Base-by-base conservation (phyloP, 2,329 filamentous ascomycete genomes). In the Hypoxylon rubiginosum region DNA sequence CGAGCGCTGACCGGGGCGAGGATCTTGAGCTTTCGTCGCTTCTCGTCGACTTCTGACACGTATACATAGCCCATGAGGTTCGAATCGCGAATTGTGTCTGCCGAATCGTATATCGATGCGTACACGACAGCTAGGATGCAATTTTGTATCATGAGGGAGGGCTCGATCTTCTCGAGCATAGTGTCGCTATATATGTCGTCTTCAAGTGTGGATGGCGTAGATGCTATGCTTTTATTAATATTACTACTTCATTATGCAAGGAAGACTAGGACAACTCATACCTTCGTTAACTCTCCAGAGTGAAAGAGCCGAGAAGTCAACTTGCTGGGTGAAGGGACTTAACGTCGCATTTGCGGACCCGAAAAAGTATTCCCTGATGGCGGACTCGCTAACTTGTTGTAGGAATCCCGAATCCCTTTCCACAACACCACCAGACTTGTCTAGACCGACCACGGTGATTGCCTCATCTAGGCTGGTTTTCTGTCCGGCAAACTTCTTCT, bases 291-390 rank as follows among this genome's bases (percentile, higher is more conserved):
- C 83, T 68, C 86, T 88, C 82, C 92, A 97, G 46, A 98, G 86
- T 1, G 88, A 85, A 41, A 97, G 78, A 8, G 90, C 88, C 63
- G 89, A 85, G 76, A 94, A 96, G 67, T 93, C 90, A 4, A 97
- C 88, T 64, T 92, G 91, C 74, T 97, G 93, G 6, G 93, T 97
- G 73, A 94, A 92, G 0, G 96, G 96, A 49, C 92, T 96, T 1
- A 99, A 83, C 0, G 92, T 91, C 62, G 91, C 87, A 67, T 88
- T 90, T 1, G 86, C 80, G 68, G 92, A 91, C 9, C 96, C 96
- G 76, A 97, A 99, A 82, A 99, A 99, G 79, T 99, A 99, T 72
- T 94, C 91, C 71, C 92, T 91, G 56, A 97, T 94, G 54, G 92
- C 87, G 0, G 91, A 88, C 74, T 97, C 92, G 48, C 92, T 87